Conservation (phyloP, 2,329 filamentous ascomycete species). For the Macrophomina tecta region DNA sequence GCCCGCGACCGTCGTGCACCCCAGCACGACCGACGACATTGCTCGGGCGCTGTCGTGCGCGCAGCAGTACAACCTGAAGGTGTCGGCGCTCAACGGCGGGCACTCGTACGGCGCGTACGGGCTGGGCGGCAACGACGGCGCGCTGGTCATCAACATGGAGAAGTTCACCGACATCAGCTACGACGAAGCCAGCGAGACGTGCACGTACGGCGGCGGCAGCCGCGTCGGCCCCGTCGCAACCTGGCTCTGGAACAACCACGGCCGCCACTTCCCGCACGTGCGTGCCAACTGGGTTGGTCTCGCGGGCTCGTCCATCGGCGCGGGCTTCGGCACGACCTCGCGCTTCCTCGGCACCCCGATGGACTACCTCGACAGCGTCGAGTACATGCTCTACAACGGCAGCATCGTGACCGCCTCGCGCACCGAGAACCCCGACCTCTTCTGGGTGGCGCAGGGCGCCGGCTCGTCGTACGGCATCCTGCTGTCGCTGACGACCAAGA, state of each 20-base stretch:
- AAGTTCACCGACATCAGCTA: slow-evolving; percentile 31
- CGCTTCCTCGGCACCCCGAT: slow-evolving; percentile 32
- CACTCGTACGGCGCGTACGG: slow-evolving; percentile 33
- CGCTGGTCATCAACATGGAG: slow-evolving; percentile 32
- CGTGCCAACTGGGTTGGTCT: slow-evolving; percentile 32
- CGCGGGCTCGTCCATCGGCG: slow-evolving; percentile 31
- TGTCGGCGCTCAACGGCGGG: slow-evolving; percentile 30
- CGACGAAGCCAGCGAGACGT: slow-evolving; percentile 29
- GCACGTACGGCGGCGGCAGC: slow-evolving; percentile 32
- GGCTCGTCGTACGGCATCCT: slow-evolving; percentile 32
- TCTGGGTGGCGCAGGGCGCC: slow-evolving; percentile 30
- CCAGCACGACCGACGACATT: slow-evolving; percentile 26
- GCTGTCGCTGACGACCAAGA: slow-evolving; percentile 31
- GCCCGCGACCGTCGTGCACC: slow-evolving; percentile 29
- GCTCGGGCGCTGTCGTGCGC: slow-evolving; percentile 31
- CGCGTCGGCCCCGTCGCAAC: slow-evolving; percentile 31
- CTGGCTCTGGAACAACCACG: slow-evolving; percentile 33
- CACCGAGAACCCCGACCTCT: slow-evolving; percentile 29
- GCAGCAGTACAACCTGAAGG: slow-evolving; percentile 29
- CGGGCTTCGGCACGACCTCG: slow-evolving; percentile 32
- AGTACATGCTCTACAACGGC: slow-evolving; percentile 26
- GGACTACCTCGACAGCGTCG: slow-evolving; percentile 31
- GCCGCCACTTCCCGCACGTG: slow-evolving; percentile 33
- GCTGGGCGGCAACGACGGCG: slow-evolving; percentile 30
- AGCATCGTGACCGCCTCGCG: background rate